These are phyloP conservation scores for Ophiostoma tasmaniense DNA, from an alignment of 2,329 filamentous ascomycete genomes.

Conservation along the genomic window DNA sequence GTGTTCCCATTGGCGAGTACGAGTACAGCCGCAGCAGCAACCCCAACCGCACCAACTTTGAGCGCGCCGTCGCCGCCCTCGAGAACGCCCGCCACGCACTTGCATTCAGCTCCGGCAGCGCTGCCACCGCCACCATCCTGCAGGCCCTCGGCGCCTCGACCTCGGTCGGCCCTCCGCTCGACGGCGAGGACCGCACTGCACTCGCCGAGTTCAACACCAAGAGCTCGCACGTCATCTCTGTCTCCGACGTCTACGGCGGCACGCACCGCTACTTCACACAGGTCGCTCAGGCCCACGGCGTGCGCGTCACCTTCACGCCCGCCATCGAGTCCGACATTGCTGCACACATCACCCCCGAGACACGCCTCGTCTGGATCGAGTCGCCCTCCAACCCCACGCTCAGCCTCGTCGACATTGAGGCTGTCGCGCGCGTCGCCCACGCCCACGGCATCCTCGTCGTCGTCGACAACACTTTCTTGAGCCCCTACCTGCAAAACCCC, in stretches of 20 bases:
- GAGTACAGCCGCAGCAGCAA: slow-evolving; percentile 93
- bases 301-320: slow-evolving; percentile 88
- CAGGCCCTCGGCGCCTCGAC: slow-evolving; percentile 68
- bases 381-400: slow-evolving; percentile 91
- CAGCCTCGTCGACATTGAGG: slow-evolving; percentile 82
- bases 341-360: slow-evolving; percentile 76
- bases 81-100: slow-evolving; percentile 90
- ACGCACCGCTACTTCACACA: slow-evolving; percentile 99
- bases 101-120: slow-evolving; percentile 88
- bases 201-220: neutral
- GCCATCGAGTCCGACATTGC: slow-evolving; percentile 83
- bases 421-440: slow-evolving; percentile 75
- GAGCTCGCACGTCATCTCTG: slow-evolving; percentile 88
- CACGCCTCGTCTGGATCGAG: slow-evolving; percentile 96
- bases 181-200: neutral
- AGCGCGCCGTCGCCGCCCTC: slow-evolving; percentile 80
- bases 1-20: slow-evolving; percentile 76
- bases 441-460: slow-evolving; percentile 85
- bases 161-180: slow-evolving; percentile 11
- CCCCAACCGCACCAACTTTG: slow-evolving; percentile 92
- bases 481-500: slow-evolving; percentile 93
- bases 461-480: slow-evolving; percentile 98
- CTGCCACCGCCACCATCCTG: slow-evolving; percentile 85
- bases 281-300: slow-evolving; percentile 87
- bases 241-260: slow-evolving; percentile 95